phyloP scores from a whole-genome alignment of 2,329 filamentous ascomycete species.

The Biscogniauxia mediterranea region DNA sequence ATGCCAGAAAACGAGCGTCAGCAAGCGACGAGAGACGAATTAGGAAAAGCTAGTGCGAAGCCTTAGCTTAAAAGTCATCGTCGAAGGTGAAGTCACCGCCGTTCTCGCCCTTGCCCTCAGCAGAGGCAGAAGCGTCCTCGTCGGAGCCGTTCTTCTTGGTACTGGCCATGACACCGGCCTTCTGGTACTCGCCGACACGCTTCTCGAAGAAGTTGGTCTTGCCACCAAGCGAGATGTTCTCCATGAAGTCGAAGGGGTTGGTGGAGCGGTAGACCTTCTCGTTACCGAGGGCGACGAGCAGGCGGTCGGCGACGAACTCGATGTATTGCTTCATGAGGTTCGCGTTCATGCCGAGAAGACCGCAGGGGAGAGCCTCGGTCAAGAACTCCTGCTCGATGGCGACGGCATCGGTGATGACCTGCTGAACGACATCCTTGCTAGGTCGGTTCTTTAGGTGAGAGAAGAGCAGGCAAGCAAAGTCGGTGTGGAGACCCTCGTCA shows the following conservation, averaged over 20 bases:
- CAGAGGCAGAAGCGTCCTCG: conserved; percentile 43
- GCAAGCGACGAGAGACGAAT: conserved; percentile 15
- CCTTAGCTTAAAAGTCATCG: conserved; percentile 79
- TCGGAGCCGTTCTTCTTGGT: conserved; percentile 63
- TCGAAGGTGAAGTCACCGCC: conserved; percentile 88
- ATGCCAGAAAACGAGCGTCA: conserved; percentile 10
- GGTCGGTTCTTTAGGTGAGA: conserved; percentile 95
- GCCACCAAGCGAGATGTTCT: conserved; percentile 97
- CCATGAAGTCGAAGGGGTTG: conserved; percentile 99
- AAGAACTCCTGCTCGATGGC: conserved; percentile 96
- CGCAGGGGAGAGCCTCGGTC: conserved; percentile 89
- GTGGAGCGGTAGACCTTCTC: conserved; percentile 87
- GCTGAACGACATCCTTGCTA: conserved; percentile 73
- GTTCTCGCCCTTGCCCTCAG: conserved; percentile 55
- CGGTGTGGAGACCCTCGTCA: conserved; percentile 98
- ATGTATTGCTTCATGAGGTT: conserved; percentile 99
- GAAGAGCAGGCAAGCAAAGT: conserved; percentile 97
- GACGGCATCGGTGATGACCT: conserved; percentile 93
- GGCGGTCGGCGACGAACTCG: conserved; percentile 96
- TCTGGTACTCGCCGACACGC: conserved; percentile 98
- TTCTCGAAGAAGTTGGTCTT: conserved; percentile 99
- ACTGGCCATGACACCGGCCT: conserved; percentile 96
- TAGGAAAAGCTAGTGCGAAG: conserved; percentile 17
- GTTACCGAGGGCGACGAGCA: conserved; percentile 90
- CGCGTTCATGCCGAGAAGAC: conserved; percentile 95